phyloP scores from a whole-genome alignment of 768 basidiomycete species.

The Candolleomyces eurysporus region DNA sequence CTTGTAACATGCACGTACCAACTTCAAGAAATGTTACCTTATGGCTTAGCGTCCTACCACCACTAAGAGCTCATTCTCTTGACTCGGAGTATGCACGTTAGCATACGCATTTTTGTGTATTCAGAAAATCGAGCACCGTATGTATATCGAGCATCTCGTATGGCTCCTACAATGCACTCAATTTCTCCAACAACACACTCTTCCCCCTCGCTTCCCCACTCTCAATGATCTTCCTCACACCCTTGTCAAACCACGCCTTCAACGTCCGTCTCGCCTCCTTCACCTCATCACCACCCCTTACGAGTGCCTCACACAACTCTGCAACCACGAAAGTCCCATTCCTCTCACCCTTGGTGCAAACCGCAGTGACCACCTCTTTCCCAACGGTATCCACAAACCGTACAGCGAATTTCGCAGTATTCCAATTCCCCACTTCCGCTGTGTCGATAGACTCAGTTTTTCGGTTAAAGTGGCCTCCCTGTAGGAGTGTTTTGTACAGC shows the following conservation, averaged over 20 bases:
- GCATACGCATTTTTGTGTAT: no score
- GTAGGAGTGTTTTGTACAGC: constrained; percentile 84
- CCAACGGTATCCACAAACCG: constrained; percentile 56
- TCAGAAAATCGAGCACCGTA: no score
- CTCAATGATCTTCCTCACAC: constrained; percentile 47
- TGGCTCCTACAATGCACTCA: constrained; percentile 29
- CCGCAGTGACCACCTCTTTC: constrained; percentile 45
- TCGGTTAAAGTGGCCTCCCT: constrained; percentile 86
- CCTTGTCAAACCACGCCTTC: constrained; percentile 56
- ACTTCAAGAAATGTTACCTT: no score
- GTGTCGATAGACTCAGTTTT: constrained; percentile 49
- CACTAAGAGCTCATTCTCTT: no score
- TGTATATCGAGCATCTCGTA: no score
- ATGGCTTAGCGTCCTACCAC: no score
- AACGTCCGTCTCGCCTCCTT: constrained; percentile 41
- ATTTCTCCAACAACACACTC: constrained; percentile 63
- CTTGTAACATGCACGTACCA: no score
- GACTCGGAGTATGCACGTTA: no score
- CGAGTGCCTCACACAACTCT: constrained; percentile 63
- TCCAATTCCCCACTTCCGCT: constrained; percentile 40
- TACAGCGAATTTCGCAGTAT: constrained; percentile 56
- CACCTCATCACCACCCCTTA: constrained; percentile 29
- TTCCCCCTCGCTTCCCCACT: constrained; percentile 66
- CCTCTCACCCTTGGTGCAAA: constrained; percentile 53
- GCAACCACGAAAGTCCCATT: constrained; percentile 76